Evolutionary conservation across 495 filamentous ascomycete species (phyloP), one percentile per base, ranked within the genome.

Genomic region (Aspergillus baeticus): DNA sequence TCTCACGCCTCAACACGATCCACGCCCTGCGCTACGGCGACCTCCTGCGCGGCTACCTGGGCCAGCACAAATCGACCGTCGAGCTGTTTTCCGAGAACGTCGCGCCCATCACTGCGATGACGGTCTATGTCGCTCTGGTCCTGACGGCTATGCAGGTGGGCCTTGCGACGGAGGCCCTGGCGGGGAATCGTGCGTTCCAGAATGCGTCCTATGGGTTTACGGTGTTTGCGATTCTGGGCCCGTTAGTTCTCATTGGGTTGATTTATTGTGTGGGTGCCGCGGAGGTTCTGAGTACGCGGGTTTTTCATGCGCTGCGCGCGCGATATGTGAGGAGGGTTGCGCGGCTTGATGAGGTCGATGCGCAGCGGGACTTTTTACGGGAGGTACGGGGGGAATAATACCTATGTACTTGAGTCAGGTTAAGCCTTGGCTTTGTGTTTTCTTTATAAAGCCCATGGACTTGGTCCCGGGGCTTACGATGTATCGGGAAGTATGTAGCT

Each of bases 71-170:
- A 8, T 49, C 34, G 17, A 65, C 64, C 21, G 29, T 35, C 10
- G 62, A 54, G 29, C 31, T 69, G 2, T 69, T 83, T 42, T 63
- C 63, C 8, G 71, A 79, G 10, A 80, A 83, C 50, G 71, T 83
- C 26, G 67, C 70, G 1, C 69, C 72, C 60, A 39, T 85, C 0
- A 65, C 75, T 0, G 63, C 72, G 5, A 65, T 68, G 1, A 70
- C 77, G 7, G 73, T 77, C 8, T 86, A 81, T 54, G 63, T 85
- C 18, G 76, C 70, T n/a, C 62, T 84, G 8, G 77, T 82, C 5
- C 66, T 85, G 49, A 74, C 77, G 0, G 83, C 81, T 23, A 80
- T 87, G 76, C 83, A 85, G 59, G 82, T 85, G 37, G 84, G 82
- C 0, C 66, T 83, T 0, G 74, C 70, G 6, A 79, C 78, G 0